Evolutionary conservation across 2,329 filamentous ascomycete genomes (phyloP).

Genomic region (Fonsecaea pugnacius): DNA sequence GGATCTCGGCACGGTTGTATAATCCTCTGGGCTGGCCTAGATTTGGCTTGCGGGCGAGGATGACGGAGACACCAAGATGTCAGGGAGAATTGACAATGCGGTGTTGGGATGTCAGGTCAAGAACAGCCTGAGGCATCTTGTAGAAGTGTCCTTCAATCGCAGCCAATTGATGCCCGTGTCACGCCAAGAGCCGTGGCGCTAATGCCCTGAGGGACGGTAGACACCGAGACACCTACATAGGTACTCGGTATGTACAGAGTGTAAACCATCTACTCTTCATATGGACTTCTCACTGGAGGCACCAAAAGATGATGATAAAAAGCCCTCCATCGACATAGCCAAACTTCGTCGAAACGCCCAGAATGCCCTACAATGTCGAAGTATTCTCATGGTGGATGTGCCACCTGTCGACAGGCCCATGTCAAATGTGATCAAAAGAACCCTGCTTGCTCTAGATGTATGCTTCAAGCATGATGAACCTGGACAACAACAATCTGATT

Average conservation of each 20-base stretch:
- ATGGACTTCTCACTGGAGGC: neutral
- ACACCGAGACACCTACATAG: neutral
- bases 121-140: neutral
- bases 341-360: neutral
- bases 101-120: neutral
- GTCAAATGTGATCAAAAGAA: conserved; percentile 15
- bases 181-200: neutral
- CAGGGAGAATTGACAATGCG: neutral
- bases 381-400: conserved; percentile 15
- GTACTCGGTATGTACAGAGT: neutral
- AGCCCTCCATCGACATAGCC: neutral
- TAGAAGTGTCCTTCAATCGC: conserved; percentile 15
- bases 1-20: conserved; percentile 6
- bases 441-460: conserved; percentile 20
- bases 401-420: conserved; percentile 6
- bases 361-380: conserved; percentile 9
- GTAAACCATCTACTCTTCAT: neutral
- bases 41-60: neutral
- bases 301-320: neutral
- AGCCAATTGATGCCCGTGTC: conserved; percentile 13
- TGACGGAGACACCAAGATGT: neutral
- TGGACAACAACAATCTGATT: neutral
- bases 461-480: neutral
- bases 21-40: neutral
- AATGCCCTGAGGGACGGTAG: neutral